Percentiles rank a stretch among this genome's conserved stretches.
Evolutionary conservation across 108 stramenopile genomes (phyloP).

Genomic region (Stephanodiscus triporus): DNA sequence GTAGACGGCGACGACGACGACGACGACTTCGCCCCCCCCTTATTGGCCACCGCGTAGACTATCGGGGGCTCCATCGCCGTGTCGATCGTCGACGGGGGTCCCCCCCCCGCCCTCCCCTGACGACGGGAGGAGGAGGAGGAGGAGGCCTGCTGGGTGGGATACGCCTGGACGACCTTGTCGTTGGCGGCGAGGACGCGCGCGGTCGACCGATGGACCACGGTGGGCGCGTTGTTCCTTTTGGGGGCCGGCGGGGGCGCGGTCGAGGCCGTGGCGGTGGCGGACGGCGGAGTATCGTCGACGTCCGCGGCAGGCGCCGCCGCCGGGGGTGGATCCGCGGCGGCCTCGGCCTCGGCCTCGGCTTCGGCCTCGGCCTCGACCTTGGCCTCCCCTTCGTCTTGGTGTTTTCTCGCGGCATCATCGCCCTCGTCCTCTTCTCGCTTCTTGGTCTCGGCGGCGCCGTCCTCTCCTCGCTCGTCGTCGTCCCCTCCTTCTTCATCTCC

Average conservation of each 20-base stretch:
- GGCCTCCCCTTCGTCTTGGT: not conserved
- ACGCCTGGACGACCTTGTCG: not conserved
- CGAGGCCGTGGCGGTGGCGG: not conserved
- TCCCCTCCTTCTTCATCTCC: not conserved
- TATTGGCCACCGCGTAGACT: not conserved
- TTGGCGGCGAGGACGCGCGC: not conserved
- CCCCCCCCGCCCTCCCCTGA: too few species aligned
- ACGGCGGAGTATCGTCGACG: not conserved
- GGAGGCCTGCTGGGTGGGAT: not conserved
- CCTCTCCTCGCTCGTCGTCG: too few species aligned
- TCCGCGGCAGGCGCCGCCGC: not conserved
- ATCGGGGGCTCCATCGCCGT: not conserved
- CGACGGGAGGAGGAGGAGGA: not conserved
- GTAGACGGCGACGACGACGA: not conserved
- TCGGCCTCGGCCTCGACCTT: not conserved
- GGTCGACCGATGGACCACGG: conserved; percentile 2
- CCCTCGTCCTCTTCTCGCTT: not conserved
- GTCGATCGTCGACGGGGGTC: not conserved
- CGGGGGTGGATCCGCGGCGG: not conserved
- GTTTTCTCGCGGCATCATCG: not conserved
- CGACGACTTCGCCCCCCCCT: not conserved
- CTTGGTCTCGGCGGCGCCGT: not conserved
- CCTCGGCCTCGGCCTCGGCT: not conserved
- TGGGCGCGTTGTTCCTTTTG: not conserved
- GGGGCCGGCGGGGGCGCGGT: not conserved